phyloP scores from a whole-genome alignment of 140 eudicot species.

The Cichorium intybus region DNA sequence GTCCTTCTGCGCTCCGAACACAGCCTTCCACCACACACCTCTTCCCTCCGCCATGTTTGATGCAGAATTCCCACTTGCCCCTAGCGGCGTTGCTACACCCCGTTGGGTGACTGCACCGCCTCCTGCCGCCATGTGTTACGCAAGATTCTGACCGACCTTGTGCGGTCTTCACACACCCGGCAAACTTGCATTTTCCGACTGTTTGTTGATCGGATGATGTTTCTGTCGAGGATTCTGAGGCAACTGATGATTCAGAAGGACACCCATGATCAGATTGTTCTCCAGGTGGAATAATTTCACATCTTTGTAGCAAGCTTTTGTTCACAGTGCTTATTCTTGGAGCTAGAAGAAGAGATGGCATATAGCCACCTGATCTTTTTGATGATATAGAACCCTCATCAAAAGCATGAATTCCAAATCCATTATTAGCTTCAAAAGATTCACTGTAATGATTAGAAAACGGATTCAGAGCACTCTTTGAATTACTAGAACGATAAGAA shows the following conservation, averaged over 20 bases:
- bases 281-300: slow-evolving; percentile 24
- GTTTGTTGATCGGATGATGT: slow-evolving; percentile 40
- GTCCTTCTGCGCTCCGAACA: slow-evolving; percentile 72
- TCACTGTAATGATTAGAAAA: slow-evolving; percentile 25
- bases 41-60: slow-evolving; percentile 88
- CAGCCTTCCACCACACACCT: slow-evolving; percentile 69
- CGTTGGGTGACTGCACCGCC: slow-evolving; percentile 47
- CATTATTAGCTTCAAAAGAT: slow-evolving; percentile 18
- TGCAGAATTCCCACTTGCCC: slow-evolving; percentile 82
- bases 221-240: slow-evolving; percentile 42
- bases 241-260: slow-evolving; percentile 39
- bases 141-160: slow-evolving; percentile 70
- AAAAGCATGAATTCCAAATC: slow-evolving; percentile 23
- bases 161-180: slow-evolving; percentile 68
- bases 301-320: slow-evolving; percentile 6
- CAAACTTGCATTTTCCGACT: slow-evolving; percentile 46
- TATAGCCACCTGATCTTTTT: slow-evolving; percentile 73
- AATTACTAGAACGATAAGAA: slow-evolving; percentile 31
- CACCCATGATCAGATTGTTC: background rate
- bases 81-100: slow-evolving; percentile 82
- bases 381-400: slow-evolving; percentile 88
- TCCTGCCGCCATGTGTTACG: slow-evolving; percentile 79
- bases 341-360: slow-evolving; percentile 70
- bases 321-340: slow-evolving; percentile 39
- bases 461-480: slow-evolving; percentile 24